A percentile compares a stretch with the other conserved stretches of the same genome.
These are phyloP conservation scores for Coniferiporia sulphurascens DNA, from an alignment of 1,284 basidiomycete species.

Conservation along the genomic window DNA sequence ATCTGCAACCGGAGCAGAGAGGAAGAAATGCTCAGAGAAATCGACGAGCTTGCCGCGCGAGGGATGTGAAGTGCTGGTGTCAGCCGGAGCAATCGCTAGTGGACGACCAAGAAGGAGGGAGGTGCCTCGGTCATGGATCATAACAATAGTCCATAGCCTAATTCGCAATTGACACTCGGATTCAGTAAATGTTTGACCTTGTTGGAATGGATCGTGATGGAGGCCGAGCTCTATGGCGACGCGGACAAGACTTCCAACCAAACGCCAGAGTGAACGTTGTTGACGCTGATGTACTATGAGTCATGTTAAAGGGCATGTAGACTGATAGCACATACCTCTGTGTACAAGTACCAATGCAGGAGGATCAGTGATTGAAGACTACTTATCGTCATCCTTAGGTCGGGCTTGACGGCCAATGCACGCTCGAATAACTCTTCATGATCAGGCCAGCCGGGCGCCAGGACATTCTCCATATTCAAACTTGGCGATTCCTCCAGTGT, in stretches of 20 bases:
- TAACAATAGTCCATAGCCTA: constrained; percentile 74
- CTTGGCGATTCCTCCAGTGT: constrained; percentile 21
- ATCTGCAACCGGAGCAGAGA: constrained; percentile 64
- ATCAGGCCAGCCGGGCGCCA: constrained; percentile 70
- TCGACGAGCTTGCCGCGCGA: constrained; percentile 37
- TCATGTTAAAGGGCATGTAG: background rate
- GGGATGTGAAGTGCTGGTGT: constrained; percentile 72
- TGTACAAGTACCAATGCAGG: constrained; percentile 82
- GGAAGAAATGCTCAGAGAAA: constrained; percentile 67
- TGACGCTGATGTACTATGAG: constrained; percentile 50
- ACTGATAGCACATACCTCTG: constrained; percentile 50
- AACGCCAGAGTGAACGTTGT: constrained; percentile 77
- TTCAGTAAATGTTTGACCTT: constrained; percentile 52
- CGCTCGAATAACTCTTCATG: constrained; percentile 78
- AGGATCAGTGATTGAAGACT: constrained; percentile 77
- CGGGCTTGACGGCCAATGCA: constrained; percentile 70
- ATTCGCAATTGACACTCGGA: constrained; percentile 73
- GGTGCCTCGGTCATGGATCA: constrained; percentile 79
- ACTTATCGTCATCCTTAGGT: constrained; percentile 71
- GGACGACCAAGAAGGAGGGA: constrained; percentile 81
- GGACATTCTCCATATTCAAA: constrained; percentile 41
- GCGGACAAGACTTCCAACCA: constrained; percentile 75
- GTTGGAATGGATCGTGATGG: constrained; percentile 71
- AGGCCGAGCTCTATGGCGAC: constrained; percentile 75
- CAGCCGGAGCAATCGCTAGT: constrained; percentile 68